Base-by-base conservation (phyloP, 495 filamentous ascomycete genomes). In the Aspergillus nidulans region DNA sequence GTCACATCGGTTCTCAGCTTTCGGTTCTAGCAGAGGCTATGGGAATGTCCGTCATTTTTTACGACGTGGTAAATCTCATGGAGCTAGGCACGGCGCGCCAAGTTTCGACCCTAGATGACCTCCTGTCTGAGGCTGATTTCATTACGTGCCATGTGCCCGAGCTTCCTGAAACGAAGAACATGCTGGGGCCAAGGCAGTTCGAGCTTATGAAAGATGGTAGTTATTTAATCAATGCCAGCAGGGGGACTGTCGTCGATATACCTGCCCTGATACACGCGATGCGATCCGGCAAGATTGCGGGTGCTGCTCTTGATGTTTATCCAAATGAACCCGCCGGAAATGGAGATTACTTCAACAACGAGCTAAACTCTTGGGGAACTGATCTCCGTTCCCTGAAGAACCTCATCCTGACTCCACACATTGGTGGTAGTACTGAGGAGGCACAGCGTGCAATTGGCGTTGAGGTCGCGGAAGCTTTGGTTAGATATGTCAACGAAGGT, bases 31-130 rank as follows among this genome's bases (percentile, higher is more conserved):
- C 92, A 20, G 95, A 99, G 70, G 84, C 92, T 19, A 95, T 99
- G 89, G 92, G 95, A 23, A 96, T 99, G 91, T 84, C 78, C 2
- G 94, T 99, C 56, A 87, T 97, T 59, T 97, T 94, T 76, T 97
- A 92, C 65, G 95, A 99, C 70, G 82, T 95, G 8, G 69, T 95
- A 46, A 94, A 90, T 61, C 75, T 97, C 48, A 97, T 99, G 92
- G 87, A 88, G 21, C 71, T 99, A 63, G 95, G 95, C 40, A 92
- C 85, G 4, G 83, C 91, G 21, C 82, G 80, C 59, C 95, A 97
- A 64, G 86, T 97, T 41, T 77, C 86, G 5, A 88, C 78, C 3
- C 75, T 99, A 36, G 77, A 90, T 8, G 82, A 79, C 1, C 83
- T 97, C 16, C 81, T 99, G n/a, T 72, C 72, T 48, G 69, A 81